Base-by-base conservation (phyloP, 2,329 filamentous ascomycete species). In the Knufia fluminis region DNA sequence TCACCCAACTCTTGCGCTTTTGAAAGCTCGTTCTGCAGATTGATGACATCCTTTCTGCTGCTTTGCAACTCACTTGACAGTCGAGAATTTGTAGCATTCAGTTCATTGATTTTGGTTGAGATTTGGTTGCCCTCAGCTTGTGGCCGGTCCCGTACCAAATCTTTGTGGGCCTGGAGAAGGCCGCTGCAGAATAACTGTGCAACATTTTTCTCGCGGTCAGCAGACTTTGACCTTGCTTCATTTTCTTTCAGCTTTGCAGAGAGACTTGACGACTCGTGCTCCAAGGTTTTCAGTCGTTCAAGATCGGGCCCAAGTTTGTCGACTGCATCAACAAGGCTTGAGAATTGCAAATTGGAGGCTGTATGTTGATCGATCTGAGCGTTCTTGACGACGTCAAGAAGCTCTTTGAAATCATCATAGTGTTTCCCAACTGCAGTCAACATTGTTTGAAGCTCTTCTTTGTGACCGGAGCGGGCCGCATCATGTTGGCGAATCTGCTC, bases 271-370 rank as follows among this genome's bases (percentile, higher is more conserved):
- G 17, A 35, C 19, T 33, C 19, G 4, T 24, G 7, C 35, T 46
- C 16, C 19, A 46, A 24, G 20, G 12, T n/a, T n/a, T 23, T 4
- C 16, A 46, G 9, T 7, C 38, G 20, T 33, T 46, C 31, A 6
- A 46, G 31, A 22, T 36, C 19, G 17, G 44, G 31, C 22, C 22
- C 22, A 14, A 46, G 16, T n/a, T n/a, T 36, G 20, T 46, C 44
- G 8, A 46, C 38, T 7, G 31, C 17, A 16, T 23, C 32, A 14
- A 14, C 24, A 10, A 46, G 32, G n/a, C 28, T 23, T 23, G 44
- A 36, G 14, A 46, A 16, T 2, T 22, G 19, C 31, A 4, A 12
- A 12, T 36, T 14, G 6, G 28, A 10, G 14, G 28, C 19, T 16
- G 28, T 3, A 23, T 36, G 31, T 6, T 46, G 28, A 36, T 46